Percentiles rank a stretch among this genome's conserved stretches.
phyloP scores from a whole-genome alignment of 2,329 filamentous ascomycete genomes.

The Cladophialophora carrionii region DNA sequence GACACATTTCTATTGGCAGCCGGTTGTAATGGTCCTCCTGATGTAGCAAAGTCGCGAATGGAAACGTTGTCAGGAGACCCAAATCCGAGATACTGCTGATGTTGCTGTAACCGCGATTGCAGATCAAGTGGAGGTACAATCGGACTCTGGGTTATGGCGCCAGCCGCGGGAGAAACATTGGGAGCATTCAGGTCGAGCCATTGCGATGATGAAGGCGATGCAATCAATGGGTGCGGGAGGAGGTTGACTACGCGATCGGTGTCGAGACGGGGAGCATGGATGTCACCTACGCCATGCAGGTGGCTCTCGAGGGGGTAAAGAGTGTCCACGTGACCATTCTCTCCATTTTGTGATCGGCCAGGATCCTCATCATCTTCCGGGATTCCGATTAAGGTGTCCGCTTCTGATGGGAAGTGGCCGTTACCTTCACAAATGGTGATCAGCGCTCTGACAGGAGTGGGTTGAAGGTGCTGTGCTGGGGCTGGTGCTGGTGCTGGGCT shows the following conservation, averaged over 20 bases:
- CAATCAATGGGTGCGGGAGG: background rate
- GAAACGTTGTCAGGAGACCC: background rate
- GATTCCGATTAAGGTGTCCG: slow-evolving; percentile 25
- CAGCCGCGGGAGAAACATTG: background rate
- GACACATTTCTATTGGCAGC: background rate
- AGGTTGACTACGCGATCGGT: background rate
- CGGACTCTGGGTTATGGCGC: background rate
- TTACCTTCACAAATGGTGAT: slow-evolving; percentile 34
- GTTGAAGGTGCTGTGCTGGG: slow-evolving; percentile 28
- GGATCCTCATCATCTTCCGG: slow-evolving; percentile 28
- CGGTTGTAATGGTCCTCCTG: slow-evolving; percentile 1
- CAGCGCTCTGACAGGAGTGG: slow-evolving; percentile 35
- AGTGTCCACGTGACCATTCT: slow-evolving; percentile 30
- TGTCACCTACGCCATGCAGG: slow-evolving; percentile 5
- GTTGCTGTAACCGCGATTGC: background rate
- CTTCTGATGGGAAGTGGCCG: slow-evolving; percentile 34
- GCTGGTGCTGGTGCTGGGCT: slow-evolving; percentile 31
- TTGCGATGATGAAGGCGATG: background rate
- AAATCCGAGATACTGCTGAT: background rate
- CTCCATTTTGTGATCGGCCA: slow-evolving; percentile 24
- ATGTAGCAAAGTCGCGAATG: background rate
- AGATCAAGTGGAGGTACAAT: background rate
- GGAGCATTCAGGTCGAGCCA: slow-evolving; percentile 1
- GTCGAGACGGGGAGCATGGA: background rate
- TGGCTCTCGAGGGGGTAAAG: slow-evolving; percentile 11